A percentile compares a stretch with the other conserved stretches of the same genome.
These are phyloP conservation scores for Hypholoma fasciculare DNA, from an alignment of 768 basidiomycete genomes.

Conservation along the genomic window DNA sequence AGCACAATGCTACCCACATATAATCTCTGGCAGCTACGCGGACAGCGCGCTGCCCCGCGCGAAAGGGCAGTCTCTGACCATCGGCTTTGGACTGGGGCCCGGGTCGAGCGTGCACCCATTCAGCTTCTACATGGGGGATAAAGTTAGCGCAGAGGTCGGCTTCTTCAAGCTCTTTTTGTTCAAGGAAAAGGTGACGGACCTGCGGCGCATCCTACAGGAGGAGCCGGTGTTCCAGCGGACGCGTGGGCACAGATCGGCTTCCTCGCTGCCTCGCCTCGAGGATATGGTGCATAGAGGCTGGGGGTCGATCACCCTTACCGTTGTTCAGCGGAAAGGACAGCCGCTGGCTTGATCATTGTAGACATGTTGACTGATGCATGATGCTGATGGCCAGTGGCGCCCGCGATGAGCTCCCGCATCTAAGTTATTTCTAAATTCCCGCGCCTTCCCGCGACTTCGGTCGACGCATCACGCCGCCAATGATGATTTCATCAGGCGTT, in stretches of 20 bases:
- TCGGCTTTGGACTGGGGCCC: neutral
- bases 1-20: neutral
- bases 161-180: slow-evolving; percentile 4
- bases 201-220: neutral
- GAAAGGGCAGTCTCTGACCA: neutral
- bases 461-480: too few species aligned
- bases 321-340: too few species aligned
- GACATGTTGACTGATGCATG: too few species aligned
- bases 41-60: neutral
- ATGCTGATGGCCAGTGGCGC: too few species aligned
- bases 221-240: neutral
- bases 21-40: neutral
- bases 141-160: neutral
- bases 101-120: neutral
- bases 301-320: too few species aligned
- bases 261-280: neutral
- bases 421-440: too few species aligned
- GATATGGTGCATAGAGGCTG: neutral
- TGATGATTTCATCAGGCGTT: too few species aligned
- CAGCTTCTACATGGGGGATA: neutral
- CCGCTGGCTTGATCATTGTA: too few species aligned
- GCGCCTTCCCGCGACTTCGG: too few species aligned
- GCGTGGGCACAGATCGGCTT: too few species aligned
- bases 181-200: neutral
- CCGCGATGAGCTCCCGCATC: too few species aligned